These are phyloP conservation scores for Kurtzmaniella quercitrusa DNA, from an alignment of 1,139 yeast genomes.

Conservation along the genomic window DNA sequence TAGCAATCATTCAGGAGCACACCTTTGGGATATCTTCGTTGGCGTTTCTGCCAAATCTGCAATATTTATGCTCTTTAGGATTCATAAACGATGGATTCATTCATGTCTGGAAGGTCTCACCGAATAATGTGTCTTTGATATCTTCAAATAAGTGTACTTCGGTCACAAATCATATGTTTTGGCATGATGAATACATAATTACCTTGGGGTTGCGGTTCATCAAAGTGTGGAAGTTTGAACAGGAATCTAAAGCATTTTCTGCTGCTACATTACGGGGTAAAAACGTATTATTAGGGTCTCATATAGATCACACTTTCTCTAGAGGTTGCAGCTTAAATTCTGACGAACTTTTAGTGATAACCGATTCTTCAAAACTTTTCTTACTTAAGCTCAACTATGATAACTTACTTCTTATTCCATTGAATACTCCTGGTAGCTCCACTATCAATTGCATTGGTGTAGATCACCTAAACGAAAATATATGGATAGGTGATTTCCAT, in stretches of 20 bases:
- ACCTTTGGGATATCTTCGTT: constrained; percentile 55
- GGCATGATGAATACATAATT: constrained; percentile 48
- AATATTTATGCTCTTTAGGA: constrained; percentile 55
- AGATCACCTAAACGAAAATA: constrained; percentile 17
- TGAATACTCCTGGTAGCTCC: constrained; percentile 13
- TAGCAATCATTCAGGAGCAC: constrained; percentile 55
- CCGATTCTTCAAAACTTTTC: constrained; percentile 40
- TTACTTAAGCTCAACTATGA: constrained; percentile 24
- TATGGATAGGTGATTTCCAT: constrained; percentile 19
- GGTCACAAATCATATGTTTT: constrained; percentile 46
- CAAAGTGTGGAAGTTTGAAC: constrained; percentile 52
- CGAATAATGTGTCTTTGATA: constrained; percentile 17
- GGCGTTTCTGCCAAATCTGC: constrained; percentile 57
- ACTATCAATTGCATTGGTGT: constrained; percentile 16
- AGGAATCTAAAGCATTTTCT: constrained; percentile 3
- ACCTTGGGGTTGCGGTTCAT: constrained; percentile 59
- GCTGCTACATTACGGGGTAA: constrained; percentile 43
- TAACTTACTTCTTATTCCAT: constrained; percentile 17
- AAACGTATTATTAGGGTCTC: constrained; percentile 50
- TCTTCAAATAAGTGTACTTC: constrained; percentile 63
- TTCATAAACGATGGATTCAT: constrained; percentile 61
- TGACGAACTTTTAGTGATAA: constrained; percentile 39
- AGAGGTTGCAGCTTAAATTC: constrained; percentile 28
- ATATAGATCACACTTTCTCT: constrained; percentile 45
- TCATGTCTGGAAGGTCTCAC: constrained; percentile 49